A percentile compares a stretch with the other conserved stretches of the same genome.
Evolutionary conservation across 306 rosid genomes (phyloP).

Genomic region (Heteromeles arbutifolia): DNA sequence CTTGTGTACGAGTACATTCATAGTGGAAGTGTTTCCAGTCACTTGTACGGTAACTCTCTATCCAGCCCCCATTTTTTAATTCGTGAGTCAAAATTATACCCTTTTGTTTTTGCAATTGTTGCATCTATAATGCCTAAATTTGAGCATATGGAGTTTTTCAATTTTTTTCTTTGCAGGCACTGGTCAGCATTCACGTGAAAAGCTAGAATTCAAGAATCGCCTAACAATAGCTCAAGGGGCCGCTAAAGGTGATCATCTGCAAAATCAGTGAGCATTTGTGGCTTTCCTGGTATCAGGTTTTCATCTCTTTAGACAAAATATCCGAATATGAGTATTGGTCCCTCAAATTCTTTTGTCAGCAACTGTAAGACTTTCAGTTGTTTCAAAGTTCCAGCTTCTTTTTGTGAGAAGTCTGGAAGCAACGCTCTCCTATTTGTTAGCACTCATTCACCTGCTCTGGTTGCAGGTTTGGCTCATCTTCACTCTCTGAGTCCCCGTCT

Average conservation of each 20-base stretch:
- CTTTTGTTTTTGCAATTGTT: background rate
- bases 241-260: conserved; percentile 99
- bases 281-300: conserved; percentile 93
- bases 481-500: conserved; percentile 80
- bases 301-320: conserved; percentile 54
- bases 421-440: conserved; percentile 18
- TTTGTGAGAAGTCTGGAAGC: conserved; percentile 15
- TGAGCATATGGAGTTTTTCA: conserved; percentile 1
- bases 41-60: conserved; percentile 76
- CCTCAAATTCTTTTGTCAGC: conserved; percentile 42
- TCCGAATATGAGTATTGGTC: conserved; percentile 39
- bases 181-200: conserved; percentile 49
- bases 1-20: conserved; percentile 83
- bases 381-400: conserved; percentile 14
- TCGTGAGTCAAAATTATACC: background rate
- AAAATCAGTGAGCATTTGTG: conserved; percentile 99
- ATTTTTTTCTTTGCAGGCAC: conserved; percentile 39
- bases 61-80: conserved; percentile 9
- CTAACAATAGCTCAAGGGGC: conserved; percentile 90
- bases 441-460: conserved; percentile 22
- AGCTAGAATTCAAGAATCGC: conserved; percentile 85
- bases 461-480: conserved; percentile 74
- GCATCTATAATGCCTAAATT: conserved; percentile 9
- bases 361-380: conserved; percentile 25
- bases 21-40: conserved; percentile 86